Percentiles rank a stretch among this genome's conserved stretches.
Conservation (phyloP, 2,329 filamentous ascomycete genomes). For the Neonectria faginata region DNA sequence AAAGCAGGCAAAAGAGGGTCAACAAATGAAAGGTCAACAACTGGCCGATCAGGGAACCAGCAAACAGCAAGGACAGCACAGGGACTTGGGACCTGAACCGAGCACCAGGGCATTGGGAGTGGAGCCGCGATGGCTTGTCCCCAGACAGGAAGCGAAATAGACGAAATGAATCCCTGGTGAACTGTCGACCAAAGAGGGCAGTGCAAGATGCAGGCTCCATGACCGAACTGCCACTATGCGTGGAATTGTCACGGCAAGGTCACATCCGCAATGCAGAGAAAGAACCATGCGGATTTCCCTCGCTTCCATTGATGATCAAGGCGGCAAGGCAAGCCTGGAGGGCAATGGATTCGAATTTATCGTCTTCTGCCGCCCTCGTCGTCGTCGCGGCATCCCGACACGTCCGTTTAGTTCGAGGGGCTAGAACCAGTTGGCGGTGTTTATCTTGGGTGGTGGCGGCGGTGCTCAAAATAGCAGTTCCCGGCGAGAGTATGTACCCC, state of each 20-base stretch:
- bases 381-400: neutral
- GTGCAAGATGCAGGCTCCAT: slow-evolving; percentile 4
- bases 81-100: neutral
- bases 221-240: neutral
- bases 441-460: slow-evolving; percentile 20
- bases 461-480: slow-evolving; percentile 25
- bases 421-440: slow-evolving; percentile 19
- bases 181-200: neutral
- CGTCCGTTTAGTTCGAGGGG: slow-evolving; percentile 16
- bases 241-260: neutral
- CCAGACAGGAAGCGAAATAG: slow-evolving; percentile 27
- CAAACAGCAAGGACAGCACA: neutral
- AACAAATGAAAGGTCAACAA: neutral
- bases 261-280: neutral
- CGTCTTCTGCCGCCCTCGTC: neutral
- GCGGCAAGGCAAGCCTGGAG: neutral
- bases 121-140: slow-evolving; percentile 15
- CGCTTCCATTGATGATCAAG: neutral
- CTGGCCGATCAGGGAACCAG: neutral
- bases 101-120: slow-evolving; percentile 14
- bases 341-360: slow-evolving; percentile 3
- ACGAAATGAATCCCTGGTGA: slow-evolving; percentile 6
- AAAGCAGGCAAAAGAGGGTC: neutral
- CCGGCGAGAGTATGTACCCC: slow-evolving; percentile 10
- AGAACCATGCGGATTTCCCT: neutral